Base-by-base conservation (phyloP, 179 eudicot species). In the Beta corolliflora region DNA sequence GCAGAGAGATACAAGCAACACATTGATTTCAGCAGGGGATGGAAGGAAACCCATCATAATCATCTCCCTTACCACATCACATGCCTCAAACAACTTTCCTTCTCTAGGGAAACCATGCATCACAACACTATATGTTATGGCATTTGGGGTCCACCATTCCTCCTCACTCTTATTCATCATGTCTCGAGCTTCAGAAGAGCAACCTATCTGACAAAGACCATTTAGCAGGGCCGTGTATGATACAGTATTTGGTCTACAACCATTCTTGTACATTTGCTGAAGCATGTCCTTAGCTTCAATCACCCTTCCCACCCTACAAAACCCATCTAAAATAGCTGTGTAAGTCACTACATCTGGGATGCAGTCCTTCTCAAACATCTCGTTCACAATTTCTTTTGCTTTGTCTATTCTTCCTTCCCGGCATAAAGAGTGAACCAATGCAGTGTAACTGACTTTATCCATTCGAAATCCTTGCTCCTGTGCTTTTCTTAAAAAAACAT, bases 281-380 rank as follows among this genome's bases (percentile, higher is more conserved):
- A 94, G 86, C 85, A 91, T 75, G 80, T 89, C 87, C 83, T 89
- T 89, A 78, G 98, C 98, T 83, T 88, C 88, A 79, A 88, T 90
- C 41, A 92, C 75, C 75, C 87, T 80, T 66, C 98, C 92, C 16
- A 77, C 58, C 15, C 78, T 86, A 84, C 92, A 93, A 83, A 89
- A 86, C 48, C 97, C 98, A 79, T 92, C 75, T 56, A 94, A 44
- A 63, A 93, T 84, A 48, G 93, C 76, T 63, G 93, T 94, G 78
- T 89, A 93, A n/a, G 97, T 93, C 85, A 93, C 93, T 36, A 94
- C 95, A 88, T 94, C 98, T 5, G 97, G 98, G 48, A 19, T 81
- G 82, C 89, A 91, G 9, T 88, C 89, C 77, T 92, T 93, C 13
- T 81, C 82, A 73, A 86, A 60, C 98, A 94, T 94, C 79, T 91